Conservation (phyloP, 2,329 filamentous ascomycete genomes). For the Trichoderma polysporum region DNA sequence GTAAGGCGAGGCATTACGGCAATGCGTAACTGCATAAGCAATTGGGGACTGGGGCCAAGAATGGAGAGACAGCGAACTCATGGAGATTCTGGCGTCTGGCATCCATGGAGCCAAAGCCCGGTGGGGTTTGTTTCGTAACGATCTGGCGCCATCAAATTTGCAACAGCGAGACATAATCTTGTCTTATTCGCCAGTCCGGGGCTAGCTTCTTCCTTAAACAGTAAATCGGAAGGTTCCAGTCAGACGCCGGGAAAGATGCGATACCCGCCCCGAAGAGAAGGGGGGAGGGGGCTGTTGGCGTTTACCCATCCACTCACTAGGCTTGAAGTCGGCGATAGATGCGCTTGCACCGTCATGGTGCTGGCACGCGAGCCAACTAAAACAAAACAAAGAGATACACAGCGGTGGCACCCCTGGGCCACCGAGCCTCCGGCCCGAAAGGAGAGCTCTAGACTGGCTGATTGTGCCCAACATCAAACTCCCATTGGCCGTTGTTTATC, state of each 20-base stretch:
- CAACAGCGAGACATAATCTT: background rate
- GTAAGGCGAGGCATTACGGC: background rate
- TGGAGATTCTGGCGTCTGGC: background rate
- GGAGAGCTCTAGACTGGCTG: background rate
- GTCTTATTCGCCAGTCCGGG: background rate
- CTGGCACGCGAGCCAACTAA: background rate
- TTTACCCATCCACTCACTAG: conserved; percentile 9
- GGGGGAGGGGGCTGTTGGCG: conserved; percentile 7
- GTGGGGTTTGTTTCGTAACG: background rate
- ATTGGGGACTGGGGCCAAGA: background rate
- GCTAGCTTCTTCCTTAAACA: background rate
- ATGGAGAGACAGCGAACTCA: background rate
- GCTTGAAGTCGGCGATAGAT: background rate
- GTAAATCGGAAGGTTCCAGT: background rate
- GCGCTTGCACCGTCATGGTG: background rate
- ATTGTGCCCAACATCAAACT: background rate
- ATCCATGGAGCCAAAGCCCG: background rate
- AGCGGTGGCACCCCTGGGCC: background rate
- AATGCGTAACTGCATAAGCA: background rate
- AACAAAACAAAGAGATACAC: background rate
- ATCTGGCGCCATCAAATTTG: conserved; percentile 1
- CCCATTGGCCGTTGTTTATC: background rate
- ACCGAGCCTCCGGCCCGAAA: background rate
- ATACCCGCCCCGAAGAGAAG: conserved; percentile 1
- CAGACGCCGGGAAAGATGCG: conserved; percentile 12